Evolutionary conservation across 306 rosid species (phyloP), one percentile per base, ranked within the genome.

Genomic region (Mimosa pudica): DNA sequence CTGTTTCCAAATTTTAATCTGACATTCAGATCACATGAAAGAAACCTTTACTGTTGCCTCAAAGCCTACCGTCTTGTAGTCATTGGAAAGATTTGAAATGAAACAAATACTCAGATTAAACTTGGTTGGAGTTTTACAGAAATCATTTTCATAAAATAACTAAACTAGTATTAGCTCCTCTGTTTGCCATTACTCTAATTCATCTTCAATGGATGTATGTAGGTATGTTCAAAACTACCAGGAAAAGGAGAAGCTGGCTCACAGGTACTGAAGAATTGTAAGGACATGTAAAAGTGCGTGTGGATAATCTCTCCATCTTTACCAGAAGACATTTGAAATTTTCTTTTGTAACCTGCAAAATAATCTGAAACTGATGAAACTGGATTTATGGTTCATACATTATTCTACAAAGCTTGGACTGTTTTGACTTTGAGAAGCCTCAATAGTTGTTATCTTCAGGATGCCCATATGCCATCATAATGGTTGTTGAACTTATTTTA

Each of bases 241-340:
- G 79, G 91, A 91, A 80, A 86, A 83, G 75, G 96, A 91, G 93
- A 91, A 91, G 86, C 46, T 87, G 86, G 46, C 80, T 77, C 91
- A 87, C 80, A 84, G 93, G 88, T 86, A 84, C 79, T 91, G 83
- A 91, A 79, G 72, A 60, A 62, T 18, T 66, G 70, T 17, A 5
- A 54, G 81, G 72, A 60, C 67, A 30, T 66, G 70, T 17, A 5
- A 54, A 64, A 47, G 47, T 24, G 20, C 13, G 48, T 58, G 20
- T 18, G 82, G 88, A 79, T 68, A 17, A 41, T 70, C 51, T 64
- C 60, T 81, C 5, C 18, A 32, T 44, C 61, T 66, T 73, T 77
- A 70, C 41, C 36, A 6, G 24, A 51, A 65, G 65, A 7, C 65
- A 35, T 65, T 77, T 82, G 80, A 62, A n/a, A 62, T 52, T 42